Percentiles rank a stretch among this genome's conserved stretches.
Conservation (phyloP, 148 eudicot genomes). For the Pouteria glomerata region DNA sequence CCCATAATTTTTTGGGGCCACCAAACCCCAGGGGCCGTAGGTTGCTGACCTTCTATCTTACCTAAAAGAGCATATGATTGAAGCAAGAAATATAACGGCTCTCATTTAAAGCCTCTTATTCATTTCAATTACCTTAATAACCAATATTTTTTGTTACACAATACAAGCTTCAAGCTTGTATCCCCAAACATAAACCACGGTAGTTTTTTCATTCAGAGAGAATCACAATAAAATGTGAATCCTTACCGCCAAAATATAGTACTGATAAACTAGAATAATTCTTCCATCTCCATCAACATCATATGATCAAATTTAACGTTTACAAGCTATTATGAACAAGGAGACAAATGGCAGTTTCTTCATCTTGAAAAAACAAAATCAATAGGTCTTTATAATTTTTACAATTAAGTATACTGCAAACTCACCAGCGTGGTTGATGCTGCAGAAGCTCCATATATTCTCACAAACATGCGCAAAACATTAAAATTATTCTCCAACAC, state of each 20-base stretch:
- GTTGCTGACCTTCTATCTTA: background rate
- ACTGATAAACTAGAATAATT: background rate
- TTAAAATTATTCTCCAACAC: slow-evolving; percentile 84
- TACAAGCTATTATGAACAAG: background rate
- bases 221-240: background rate
- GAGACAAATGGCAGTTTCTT: background rate
- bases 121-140: background rate
- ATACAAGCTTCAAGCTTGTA: background rate
- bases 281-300: background rate
- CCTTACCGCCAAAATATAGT: background rate
- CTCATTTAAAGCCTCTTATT: background rate
- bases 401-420: background rate
- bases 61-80: background rate
- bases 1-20: background rate
- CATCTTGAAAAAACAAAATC: background rate
- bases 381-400: no score
- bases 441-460: slow-evolving; percentile 61
- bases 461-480: slow-evolving; percentile 83
- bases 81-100: background rate
- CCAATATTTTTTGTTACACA: background rate
- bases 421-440: slow-evolving; percentile 83
- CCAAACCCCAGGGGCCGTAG: background rate
- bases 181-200: background rate
- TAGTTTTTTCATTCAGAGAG: background rate
- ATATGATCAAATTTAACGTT: background rate